A percentile compares a stretch with the other conserved stretches of the same genome.
Evolutionary conservation across 2,329 filamentous ascomycete genomes (phyloP).

Genomic region (Dichotomopilus funicola): DNA sequence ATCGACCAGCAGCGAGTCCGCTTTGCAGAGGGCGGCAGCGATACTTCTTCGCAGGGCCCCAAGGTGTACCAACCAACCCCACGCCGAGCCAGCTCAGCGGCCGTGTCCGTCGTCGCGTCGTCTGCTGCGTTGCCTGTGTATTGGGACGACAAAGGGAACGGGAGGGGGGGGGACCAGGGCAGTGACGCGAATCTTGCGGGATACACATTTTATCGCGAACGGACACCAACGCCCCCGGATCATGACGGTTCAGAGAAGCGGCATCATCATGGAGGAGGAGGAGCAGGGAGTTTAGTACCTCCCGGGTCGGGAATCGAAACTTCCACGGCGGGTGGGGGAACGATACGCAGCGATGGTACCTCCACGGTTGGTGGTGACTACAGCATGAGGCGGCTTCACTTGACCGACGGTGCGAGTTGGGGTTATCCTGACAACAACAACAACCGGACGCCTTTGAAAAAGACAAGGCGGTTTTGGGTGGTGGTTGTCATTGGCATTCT

Average conservation of each 20-base stretch:
- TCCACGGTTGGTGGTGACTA: background rate
- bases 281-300: constrained; percentile 17
- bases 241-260: constrained; percentile 17
- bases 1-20: constrained; percentile 14
- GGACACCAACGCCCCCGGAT: constrained; percentile 31
- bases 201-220: constrained; percentile 37
- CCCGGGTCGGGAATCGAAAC: background rate
- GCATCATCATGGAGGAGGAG: constrained; percentile 21
- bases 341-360: constrained; percentile 4
- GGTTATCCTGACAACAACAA: constrained; percentile 9
- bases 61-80: background rate
- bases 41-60: constrained; percentile 5
- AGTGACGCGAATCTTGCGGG: constrained; percentile 23
- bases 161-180: constrained; percentile 8
- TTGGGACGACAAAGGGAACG: constrained; percentile 22
- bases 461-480: constrained; percentile 31
- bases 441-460: constrained; percentile 22
- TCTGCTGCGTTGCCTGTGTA: constrained; percentile 20
- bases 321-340: constrained; percentile 10
- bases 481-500: constrained; percentile 27
- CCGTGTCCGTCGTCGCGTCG: background rate
- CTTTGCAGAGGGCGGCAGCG: constrained; percentile 18
- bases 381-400: background rate
- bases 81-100: background rate
- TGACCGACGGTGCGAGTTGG: constrained; percentile 1